phyloP scores from a whole-genome alignment of 495 filamentous ascomycete genomes.

The Neurospora tetrasperma region DNA sequence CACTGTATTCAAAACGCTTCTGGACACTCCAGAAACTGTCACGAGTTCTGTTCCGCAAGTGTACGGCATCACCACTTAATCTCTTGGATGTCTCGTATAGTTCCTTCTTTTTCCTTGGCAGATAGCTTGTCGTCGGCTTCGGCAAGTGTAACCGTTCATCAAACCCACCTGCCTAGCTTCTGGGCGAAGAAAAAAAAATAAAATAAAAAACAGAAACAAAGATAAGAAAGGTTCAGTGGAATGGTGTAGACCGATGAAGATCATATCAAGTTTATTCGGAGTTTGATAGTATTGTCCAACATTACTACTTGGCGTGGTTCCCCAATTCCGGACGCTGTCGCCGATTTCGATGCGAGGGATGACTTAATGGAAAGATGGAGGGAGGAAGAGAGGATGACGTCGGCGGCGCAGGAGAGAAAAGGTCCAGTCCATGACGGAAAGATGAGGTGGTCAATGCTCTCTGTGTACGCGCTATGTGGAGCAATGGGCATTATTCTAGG shows the following conservation, averaged over 20 bases:
- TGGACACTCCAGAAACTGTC: not conserved
- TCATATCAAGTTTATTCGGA: not conserved
- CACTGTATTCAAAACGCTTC: not conserved
- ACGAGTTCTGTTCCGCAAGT: not conserved
- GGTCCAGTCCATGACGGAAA: not conserved
- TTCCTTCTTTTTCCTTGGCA: not conserved
- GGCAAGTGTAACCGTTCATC: not conserved
- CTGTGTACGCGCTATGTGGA: not conserved
- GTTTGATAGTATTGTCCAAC: not conserved
- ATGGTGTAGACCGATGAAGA: not conserved
- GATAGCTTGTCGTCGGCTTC: not conserved
- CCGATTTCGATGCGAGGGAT: not conserved
- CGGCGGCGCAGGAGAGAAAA: not conserved
- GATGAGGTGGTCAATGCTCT: not conserved
- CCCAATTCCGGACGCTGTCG: not conserved
- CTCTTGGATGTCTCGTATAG: not conserved
- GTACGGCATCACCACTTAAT: not conserved
- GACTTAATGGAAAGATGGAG: not conserved
- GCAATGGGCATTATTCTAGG: not conserved
- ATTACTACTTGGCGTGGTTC: not conserved
- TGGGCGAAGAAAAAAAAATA: not conserved
- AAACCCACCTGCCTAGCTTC: not conserved
- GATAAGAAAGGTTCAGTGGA: not conserved
- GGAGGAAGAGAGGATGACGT: not conserved
- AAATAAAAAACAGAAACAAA: not conserved